Conservation (phyloP, 2,329 filamentous ascomycete genomes). For the Alternaria tenuissima region DNA sequence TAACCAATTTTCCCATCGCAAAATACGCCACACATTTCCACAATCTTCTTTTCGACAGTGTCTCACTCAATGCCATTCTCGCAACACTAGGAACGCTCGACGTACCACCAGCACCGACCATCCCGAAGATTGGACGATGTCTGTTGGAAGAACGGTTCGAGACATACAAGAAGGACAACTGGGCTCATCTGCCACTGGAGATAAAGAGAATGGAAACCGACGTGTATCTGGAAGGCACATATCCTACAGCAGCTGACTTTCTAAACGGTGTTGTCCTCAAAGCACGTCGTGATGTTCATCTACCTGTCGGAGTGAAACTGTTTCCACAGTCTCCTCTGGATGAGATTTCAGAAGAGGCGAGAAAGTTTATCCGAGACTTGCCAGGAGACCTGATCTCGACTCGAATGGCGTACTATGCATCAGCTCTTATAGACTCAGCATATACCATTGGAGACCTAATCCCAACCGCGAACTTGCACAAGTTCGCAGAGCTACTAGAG, state of each 20-base stretch:
- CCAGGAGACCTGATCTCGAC: background rate
- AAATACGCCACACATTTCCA: slow-evolving; percentile 11
- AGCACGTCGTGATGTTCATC: slow-evolving; percentile 14
- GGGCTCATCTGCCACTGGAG: background rate
- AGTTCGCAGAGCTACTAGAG: background rate
- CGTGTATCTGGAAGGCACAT: background rate
- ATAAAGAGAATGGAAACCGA: slow-evolving; percentile 7
- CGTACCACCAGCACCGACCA: background rate
- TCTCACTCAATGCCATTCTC: background rate
- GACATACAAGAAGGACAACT: background rate
- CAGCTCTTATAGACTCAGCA: background rate
- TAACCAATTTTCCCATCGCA: background rate
- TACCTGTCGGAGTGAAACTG: slow-evolving; percentile 9
- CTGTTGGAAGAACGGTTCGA: background rate
- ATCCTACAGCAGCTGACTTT: background rate
- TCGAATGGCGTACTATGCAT: slow-evolving; percentile 12
- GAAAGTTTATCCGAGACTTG: slow-evolving; percentile 14
- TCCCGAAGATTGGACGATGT: background rate
- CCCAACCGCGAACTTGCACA: background rate
- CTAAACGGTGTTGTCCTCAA: slow-evolving; percentile 9
- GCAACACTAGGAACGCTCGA: slow-evolving; percentile 1
- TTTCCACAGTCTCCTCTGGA: slow-evolving; percentile 8
- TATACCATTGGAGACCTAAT: slow-evolving; percentile 8
- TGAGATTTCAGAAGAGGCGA: slow-evolving; percentile 6
- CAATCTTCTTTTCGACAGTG: slow-evolving; percentile 11